A percentile compares a stretch with the other conserved stretches of the same genome.
phyloP scores from a whole-genome alignment of 148 eudicot species.

The Agrostemma githago region DNA sequence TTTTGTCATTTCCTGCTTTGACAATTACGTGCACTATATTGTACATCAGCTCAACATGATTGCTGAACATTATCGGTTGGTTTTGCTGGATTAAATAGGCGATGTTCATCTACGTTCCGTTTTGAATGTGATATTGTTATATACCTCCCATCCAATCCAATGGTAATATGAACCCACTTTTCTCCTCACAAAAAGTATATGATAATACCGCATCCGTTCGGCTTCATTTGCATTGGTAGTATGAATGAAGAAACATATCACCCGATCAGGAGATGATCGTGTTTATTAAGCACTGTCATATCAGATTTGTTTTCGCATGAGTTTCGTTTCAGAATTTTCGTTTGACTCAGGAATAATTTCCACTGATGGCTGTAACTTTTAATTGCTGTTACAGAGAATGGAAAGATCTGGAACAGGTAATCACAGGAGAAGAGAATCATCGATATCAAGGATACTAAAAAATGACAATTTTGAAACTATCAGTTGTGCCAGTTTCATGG shows the following conservation, averaged over 20 bases:
- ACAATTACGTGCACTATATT: not conserved
- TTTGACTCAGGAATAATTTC: not conserved
- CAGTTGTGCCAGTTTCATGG: conserved; percentile 74
- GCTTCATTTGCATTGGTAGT: not conserved
- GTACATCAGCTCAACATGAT: not conserved
- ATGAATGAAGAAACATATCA: not conserved
- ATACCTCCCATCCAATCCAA: too few relatives aligned
- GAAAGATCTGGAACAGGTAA: conserved; percentile 60
- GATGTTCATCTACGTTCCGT: not conserved
- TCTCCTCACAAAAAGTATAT: too few relatives aligned
- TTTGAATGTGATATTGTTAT: too few relatives aligned
- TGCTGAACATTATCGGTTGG: not conserved
- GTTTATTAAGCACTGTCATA: not conserved
- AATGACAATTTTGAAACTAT: conserved; percentile 52
- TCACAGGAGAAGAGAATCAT: conserved; percentile 48
- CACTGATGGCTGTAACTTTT: conserved; percentile 6
- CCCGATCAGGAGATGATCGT: not conserved
- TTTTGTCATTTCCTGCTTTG: conserved; percentile 3
- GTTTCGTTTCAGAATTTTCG: not conserved
- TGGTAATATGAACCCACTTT: too few relatives aligned
- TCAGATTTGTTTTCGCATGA: not conserved
- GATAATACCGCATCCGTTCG: too few relatives aligned
- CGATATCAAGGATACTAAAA: conserved; percentile 44
- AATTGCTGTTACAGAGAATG: conserved; percentile 44
- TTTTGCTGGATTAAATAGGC: not conserved